phyloP scores from a whole-genome alignment of 106 monocot species.

The Xerophyta viscosa region DNA sequence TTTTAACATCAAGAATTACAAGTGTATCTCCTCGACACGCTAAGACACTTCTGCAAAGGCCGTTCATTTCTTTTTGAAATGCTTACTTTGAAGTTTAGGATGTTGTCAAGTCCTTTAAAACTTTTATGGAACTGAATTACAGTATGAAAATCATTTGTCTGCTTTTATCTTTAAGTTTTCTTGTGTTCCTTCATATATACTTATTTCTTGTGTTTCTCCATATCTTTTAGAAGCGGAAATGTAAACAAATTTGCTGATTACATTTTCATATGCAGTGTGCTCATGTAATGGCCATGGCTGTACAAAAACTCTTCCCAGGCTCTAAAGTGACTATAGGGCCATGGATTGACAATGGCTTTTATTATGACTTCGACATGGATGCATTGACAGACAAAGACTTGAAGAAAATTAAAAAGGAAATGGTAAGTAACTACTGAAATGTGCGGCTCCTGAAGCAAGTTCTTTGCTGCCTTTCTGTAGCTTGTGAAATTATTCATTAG shows the following conservation, averaged over 20 bases:
- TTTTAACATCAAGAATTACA: no score
- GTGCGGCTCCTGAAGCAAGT: constrained; percentile 1
- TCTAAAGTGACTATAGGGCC: constrained; percentile 95
- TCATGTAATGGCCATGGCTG: constrained; percentile 99
- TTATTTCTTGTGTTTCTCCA: neutral
- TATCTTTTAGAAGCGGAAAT: neutral
- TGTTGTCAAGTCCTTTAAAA: no score
- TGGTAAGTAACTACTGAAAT: constrained; percentile 38
- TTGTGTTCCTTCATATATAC: no score
- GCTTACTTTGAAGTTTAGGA: no score
- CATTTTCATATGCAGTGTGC: constrained; percentile 51
- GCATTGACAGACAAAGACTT: constrained; percentile 80
- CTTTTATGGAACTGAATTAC: no score
- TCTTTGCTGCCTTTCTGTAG: constrained; percentile 4
- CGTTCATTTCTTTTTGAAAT: no score
- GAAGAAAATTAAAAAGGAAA: constrained; percentile 92
- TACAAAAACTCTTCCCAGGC: constrained; percentile 84
- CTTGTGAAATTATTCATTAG: constrained; percentile 52
- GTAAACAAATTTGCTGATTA: neutral
- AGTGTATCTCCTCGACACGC: no score
- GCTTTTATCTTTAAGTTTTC: no score
- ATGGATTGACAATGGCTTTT: constrained; percentile 97
- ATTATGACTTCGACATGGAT: constrained; percentile 97
- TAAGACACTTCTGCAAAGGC: no score
- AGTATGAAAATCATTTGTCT: no score